These are phyloP conservation scores for Cymbidium sinense DNA, from an alignment of 106 monocot species.

Conservation along the genomic window DNA sequence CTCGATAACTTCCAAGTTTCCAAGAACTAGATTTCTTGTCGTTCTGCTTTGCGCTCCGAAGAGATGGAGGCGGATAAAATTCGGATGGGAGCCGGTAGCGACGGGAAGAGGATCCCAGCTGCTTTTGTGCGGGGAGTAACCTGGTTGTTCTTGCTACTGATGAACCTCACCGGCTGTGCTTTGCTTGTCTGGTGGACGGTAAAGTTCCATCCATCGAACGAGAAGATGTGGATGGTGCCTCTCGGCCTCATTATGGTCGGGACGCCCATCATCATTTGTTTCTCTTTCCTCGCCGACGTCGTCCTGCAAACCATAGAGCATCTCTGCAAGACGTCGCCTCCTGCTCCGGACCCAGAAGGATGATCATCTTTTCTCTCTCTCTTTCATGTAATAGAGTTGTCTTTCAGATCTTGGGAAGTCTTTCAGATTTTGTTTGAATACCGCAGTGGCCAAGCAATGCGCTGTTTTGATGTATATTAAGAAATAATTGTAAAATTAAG, in stretches of 20 bases:
- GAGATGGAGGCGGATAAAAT: neutral
- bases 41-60: too few species aligned
- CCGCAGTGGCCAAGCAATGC: too few species aligned
- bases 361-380: too few species aligned
- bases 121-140: neutral
- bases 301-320: neutral
- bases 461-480: too few species aligned
- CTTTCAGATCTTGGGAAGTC: too few species aligned
- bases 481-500: too few species aligned
- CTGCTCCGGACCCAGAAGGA: neutral
- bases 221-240: conserved; percentile 19
- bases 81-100: neutral
- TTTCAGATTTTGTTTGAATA: too few species aligned
- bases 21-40: too few species aligned
- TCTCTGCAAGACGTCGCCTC: neutral
- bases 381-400: too few species aligned
- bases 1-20: too few species aligned
- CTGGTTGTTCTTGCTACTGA: neutral
- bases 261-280: neutral
- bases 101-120: neutral
- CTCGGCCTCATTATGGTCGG: conserved; percentile 11
- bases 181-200: conserved; percentile 6
- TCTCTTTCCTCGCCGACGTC: neutral
- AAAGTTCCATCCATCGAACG: conserved; percentile 2
- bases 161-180: neutral